A percentile compares a stretch with the other conserved stretches of the same genome.
These are phyloP conservation scores for Ammopiptanthus mongolicus DNA, from an alignment of 306 rosid species.

Conservation along the genomic window DNA sequence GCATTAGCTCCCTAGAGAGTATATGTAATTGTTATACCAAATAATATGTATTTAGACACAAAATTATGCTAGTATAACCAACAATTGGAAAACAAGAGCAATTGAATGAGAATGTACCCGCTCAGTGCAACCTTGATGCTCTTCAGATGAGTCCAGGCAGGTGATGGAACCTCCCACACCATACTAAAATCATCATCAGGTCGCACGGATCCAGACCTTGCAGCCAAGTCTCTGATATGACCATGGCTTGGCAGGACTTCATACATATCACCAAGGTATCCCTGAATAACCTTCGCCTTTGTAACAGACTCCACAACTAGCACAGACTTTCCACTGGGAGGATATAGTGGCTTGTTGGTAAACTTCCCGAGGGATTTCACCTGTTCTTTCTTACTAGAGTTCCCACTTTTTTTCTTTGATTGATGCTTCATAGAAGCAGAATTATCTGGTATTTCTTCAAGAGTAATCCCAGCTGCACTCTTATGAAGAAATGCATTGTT, in stretches of 20 bases:
- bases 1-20: background rate
- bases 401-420: constrained; percentile 44
- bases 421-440: constrained; percentile 39
- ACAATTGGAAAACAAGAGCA: constrained; percentile 17
- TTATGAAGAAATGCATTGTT: constrained; percentile 49
- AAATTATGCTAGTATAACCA: background rate
- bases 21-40: background rate
- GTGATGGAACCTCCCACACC: constrained; percentile 99
- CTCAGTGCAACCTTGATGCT: constrained; percentile 79
- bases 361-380: constrained; percentile 32
- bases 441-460: constrained; percentile 26
- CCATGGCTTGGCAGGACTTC: constrained; percentile 98
- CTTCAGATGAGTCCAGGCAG: constrained; percentile 97
- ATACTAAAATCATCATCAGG: constrained; percentile 96
- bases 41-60: background rate
- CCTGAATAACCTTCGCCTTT: constrained; percentile 89
- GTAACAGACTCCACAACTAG: constrained; percentile 91
- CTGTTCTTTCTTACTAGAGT: constrained; percentile 28
- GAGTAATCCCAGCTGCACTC: constrained; percentile 22
- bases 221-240: constrained; percentile 97
- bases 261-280: constrained; percentile 83
- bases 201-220: constrained; percentile 94
- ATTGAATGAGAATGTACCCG: constrained; percentile 51
- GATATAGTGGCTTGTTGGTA: constrained; percentile 52
- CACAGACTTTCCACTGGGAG: constrained; percentile 75